Base-by-base conservation (phyloP, 2,329 filamentous ascomycete genomes). In the Spiromastix sp. region DNA sequence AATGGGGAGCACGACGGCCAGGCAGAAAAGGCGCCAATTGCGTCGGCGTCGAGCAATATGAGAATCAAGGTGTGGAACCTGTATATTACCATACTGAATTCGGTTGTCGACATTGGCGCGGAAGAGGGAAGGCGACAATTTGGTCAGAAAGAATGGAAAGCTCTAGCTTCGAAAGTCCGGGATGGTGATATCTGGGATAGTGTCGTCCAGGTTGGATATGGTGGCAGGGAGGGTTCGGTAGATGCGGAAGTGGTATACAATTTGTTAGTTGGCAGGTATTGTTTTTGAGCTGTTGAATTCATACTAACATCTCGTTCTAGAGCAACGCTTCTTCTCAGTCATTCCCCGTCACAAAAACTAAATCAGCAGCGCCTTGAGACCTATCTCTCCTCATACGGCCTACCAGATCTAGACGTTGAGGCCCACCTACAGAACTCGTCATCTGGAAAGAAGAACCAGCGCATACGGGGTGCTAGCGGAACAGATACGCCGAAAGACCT, bases 1-100 rank as follows among this genome's bases (percentile, higher is more conserved):
- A 64, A 65, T 43, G 62, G 64, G 19, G 61, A 68, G 38, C 66
- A 57, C 13, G 64, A 70, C 32, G 60, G 63, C 20, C 44, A 59
- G 13, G 54, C 49, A 22, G 70, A 77, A 38, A 66, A 74, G 18
- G 81, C 85, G 18, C 85, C 86, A 4, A 77, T 95, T 35, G 80
- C 84, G 36, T 75, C 72, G 43, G 85, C 85, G 35, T 87, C 83
- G 27, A 77, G 81, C 46, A 82, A 79, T 20, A 91, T 85, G 38
- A 72, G 87, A 45, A 81, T 94, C 58, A 98, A 96, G 61, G 81
- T 96, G 44, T 98, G 91, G 91, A 94, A 86, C 59, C 71, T 98
- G 50, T 98, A 96, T 57, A 72, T 96, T 45, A 94, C 87, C 12
- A 81, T 95, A 33, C 69, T 96, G 43, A 94, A 95, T 63, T 82